Evolutionary conservation across 768 basidiomycete species (phyloP).

Genomic region (Mycena sanguinolenta): DNA sequence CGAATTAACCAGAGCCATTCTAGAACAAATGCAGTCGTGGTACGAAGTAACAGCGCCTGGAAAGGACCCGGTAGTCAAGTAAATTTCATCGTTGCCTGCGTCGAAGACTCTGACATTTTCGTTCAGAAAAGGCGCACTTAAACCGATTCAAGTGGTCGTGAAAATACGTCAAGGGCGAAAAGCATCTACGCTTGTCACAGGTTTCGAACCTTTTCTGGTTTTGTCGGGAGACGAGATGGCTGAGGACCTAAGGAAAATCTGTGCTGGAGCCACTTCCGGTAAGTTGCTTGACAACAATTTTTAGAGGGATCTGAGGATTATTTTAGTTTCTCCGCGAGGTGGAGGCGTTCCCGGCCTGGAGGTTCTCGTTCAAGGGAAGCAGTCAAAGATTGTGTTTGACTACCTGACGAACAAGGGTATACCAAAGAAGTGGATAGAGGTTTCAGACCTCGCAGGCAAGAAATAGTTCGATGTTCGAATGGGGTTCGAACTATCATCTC

Average conservation of each 20-base stretch:
- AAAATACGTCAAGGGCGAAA: conserved; percentile 87
- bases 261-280: conserved; percentile 87
- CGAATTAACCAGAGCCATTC: conserved; percentile 43
- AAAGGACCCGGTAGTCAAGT: conserved; percentile 73
- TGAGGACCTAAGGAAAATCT: conserved; percentile 81
- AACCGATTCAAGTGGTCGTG: conserved; percentile 75
- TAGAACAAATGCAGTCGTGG: conserved; percentile 83
- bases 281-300: conserved; percentile 18
- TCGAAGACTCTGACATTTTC: conserved; percentile 6
- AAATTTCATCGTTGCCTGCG: conserved; percentile 15
- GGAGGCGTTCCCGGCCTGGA: conserved; percentile 74
- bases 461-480: conserved; percentile 12
- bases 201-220: conserved; percentile 82
- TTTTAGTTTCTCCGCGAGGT: conserved; percentile 68
- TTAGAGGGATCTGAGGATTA: background rate
- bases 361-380: conserved; percentile 90
- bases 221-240: conserved; percentile 79
- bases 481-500: background rate
- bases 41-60: conserved; percentile 71
- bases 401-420: conserved; percentile 79
- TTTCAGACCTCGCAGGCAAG: conserved; percentile 34
- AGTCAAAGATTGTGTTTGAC: conserved; percentile 74
- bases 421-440: conserved; percentile 86
- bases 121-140: conserved; percentile 80
- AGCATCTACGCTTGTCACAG: conserved; percentile 80